Evolutionary conservation across 2,329 filamentous ascomycete genomes (phyloP), one percentile per base, ranked within the genome.

Genomic region (Coleophoma cylindrospora): DNA sequence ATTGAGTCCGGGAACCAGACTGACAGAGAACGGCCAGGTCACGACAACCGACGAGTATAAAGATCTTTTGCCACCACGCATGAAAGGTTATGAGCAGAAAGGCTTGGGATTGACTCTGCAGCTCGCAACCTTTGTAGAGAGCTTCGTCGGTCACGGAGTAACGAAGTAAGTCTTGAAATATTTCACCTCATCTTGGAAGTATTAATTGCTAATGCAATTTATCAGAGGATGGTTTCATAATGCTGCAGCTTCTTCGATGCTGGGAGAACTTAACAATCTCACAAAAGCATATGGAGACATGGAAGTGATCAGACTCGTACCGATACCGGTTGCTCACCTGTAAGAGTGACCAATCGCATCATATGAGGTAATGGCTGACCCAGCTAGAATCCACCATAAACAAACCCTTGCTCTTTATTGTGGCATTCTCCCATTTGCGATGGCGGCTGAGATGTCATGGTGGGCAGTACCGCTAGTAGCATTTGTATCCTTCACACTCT

Each of bases 271-370:
- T 21, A 82, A 82, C 59, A 64, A 66, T 0, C 64, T 85, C 15
- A 73, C 77, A 14, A 74, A 80, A 52, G 78, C 80, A 0, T 84
- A 82, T 61, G 80, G 80, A 2, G 73, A 67, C 48, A 83, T 85
- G 80, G 82, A 86, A 65, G 84, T 81, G 0, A 85, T 86, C 40
- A 74, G 80, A 51, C 65, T 79, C n/a, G 84, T 82, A 0, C 80
- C 81, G 0, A 75, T 85, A 17, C 82, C 82, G 1, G 76, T 86
- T 8, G 82, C 82, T 5, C 81, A 84, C 61, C 60, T 85, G 53
- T 60, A 27, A 27, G 27, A 10, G 6, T 27, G 3, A 6, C 6
- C 9, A 27, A 10, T 8, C 9, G 27, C 27, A 10, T 3, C n/a
- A 22, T 2, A n/a, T 2, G 19, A 41, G 9, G 6, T 22, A 19